phyloP scores from a whole-genome alignment of 768 basidiomycete genomes.

The Exidia glandulosa region DNA sequence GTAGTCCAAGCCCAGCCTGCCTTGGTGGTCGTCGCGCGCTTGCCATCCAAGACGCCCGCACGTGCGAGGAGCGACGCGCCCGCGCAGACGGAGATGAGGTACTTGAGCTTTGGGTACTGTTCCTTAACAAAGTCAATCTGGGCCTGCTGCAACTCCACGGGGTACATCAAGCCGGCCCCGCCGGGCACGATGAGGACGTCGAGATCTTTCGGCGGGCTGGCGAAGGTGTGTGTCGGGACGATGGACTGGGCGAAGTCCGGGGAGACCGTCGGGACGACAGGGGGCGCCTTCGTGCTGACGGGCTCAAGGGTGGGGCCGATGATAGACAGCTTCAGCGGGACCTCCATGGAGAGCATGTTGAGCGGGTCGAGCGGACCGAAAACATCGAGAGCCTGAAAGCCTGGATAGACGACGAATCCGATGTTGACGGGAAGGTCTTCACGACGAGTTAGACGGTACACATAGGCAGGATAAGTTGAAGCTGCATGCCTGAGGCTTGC shows the following conservation, averaged over 20 bases:
- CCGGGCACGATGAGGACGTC: constrained; percentile 1
- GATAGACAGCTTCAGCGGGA: constrained; percentile 1
- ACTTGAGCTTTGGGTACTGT: background rate
- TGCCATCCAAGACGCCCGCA: constrained; percentile 6
- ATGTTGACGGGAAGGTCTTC: background rate
- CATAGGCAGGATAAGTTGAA: background rate
- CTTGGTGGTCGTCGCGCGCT: constrained; percentile 6
- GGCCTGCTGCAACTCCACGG: background rate
- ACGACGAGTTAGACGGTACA: too few relatives aligned
- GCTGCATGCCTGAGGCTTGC: too few relatives aligned
- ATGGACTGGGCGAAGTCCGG: background rate
- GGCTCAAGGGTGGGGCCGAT: constrained; percentile 1
- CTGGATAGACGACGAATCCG: background rate
- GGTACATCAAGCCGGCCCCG: background rate
- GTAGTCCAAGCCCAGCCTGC: background rate
- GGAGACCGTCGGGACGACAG: background rate
- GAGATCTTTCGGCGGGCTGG: background rate
- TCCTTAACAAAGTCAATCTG: background rate
- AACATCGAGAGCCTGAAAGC: background rate
- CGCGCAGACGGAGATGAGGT: constrained; percentile 3
- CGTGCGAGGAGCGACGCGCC: constrained; percentile 4
- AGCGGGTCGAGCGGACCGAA: constrained; percentile 1
- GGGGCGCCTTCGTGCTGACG: background rate
- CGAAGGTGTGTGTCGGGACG: constrained; percentile 3
- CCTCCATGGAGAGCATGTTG: background rate